Base-by-base conservation (phyloP, 2,329 filamentous ascomycete genomes). In the Lachnellula arida region DNA sequence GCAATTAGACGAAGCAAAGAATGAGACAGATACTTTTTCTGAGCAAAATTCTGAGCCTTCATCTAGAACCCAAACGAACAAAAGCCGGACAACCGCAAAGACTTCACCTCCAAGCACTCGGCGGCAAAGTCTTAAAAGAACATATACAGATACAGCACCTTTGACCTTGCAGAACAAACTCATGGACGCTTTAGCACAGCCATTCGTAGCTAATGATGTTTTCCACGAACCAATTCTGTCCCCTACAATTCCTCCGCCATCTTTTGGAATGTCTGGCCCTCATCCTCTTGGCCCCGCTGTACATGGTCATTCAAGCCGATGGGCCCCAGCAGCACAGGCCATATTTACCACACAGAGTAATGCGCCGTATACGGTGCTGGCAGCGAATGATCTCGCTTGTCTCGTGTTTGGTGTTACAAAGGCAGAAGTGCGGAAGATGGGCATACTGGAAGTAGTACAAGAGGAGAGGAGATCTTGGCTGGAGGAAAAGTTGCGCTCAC, bases 331-430 rank as follows among this genome's bases (percentile, higher is more conserved):
- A 43, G 89, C 93, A 5, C 94, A 99, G 71, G 94, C 94, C 52
- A 97, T 99, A 55, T 99, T 99, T 70, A 95, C 93, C 7, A 99
- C 94, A n/a, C 90, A 96, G 72, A 81, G 89, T 14, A 85, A 88
- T 61, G 82, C 90, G 8, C 94, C 93, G 3, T 99, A 91, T 89
- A 99, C 93, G 1, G 97, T 99, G 57, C 82, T 97, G 52, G 90
- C 94, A 3, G 94, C 94, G 49, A 99, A 99, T 69, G 94, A 99
- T 70, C 78, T 99, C 49, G 94, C 94, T 17, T 99, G 94, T 72
- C 78, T 99, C 44, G 87, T 97, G n/a, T 99, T 97, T 74, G 94
- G 94, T n/a, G 91, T 99, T 9, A 96, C 92, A n/a, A 90, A 91
- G 68, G 89, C 90, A 4, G 94, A 99, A 72, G 89, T 99, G 23